Percentiles rank a stretch among this genome's conserved stretches.
Evolutionary conservation across 2,329 filamentous ascomycete genomes (phyloP).

Genomic region (Sordariomycetes sp.): DNA sequence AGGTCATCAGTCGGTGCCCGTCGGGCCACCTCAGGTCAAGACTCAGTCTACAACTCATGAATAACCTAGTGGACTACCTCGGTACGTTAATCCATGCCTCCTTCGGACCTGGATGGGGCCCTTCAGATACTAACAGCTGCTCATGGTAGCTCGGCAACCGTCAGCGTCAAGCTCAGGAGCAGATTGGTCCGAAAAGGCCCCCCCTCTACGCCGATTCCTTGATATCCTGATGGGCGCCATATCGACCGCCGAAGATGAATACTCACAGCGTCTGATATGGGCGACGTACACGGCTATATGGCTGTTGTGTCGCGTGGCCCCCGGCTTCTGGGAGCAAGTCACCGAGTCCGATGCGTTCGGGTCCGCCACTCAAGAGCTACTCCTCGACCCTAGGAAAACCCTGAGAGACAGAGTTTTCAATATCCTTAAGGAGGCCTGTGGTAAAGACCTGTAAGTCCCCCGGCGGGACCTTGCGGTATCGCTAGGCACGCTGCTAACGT

Average conservation of each 20-base stretch:
- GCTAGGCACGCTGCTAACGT: not conserved
- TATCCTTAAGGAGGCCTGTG: constrained; percentile 1
- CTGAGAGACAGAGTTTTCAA: not conserved
- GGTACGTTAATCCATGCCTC: not conserved
- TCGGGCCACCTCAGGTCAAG: not conserved
- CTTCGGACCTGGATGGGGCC: not conserved
- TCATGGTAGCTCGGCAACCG: not conserved
- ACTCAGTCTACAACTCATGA: constrained; percentile 5
- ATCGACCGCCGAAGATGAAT: constrained; percentile 3
- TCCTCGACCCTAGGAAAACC: not conserved
- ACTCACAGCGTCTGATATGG: constrained; percentile 11
- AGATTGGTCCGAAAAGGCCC: not conserved
- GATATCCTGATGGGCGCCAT: constrained; percentile 14
- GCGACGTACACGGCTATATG: constrained; percentile 27
- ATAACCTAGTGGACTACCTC: not conserved
- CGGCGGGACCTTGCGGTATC: not conserved
- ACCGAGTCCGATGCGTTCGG: constrained; percentile 2
- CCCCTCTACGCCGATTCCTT: constrained; percentile 19
- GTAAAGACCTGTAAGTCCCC: not conserved
- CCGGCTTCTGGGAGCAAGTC: constrained; percentile 23
- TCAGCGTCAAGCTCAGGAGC: not conserved
- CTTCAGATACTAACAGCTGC: not conserved
- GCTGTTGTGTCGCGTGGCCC: constrained; percentile 25
- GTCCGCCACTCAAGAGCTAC: constrained; percentile 1
- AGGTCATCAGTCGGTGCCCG: constrained; percentile 29